These are phyloP conservation scores for Ganoderma multipileum DNA, from an alignment of 1,284 basidiomycete genomes.

Conservation along the genomic window DNA sequence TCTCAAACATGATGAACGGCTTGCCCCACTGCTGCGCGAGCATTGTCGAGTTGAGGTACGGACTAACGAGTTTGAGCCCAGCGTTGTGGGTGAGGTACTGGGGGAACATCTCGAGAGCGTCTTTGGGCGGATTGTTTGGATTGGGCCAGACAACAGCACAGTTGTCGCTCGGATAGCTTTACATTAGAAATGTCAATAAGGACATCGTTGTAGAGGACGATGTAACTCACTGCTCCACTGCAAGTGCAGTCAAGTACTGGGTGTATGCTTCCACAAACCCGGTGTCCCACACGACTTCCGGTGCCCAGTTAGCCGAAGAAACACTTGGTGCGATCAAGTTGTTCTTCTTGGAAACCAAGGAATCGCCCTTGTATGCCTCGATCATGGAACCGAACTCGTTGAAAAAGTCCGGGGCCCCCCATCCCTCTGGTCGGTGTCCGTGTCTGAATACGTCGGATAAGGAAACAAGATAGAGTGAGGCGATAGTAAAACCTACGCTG, in stretches of 20 bases:
- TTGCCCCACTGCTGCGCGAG: constrained; percentile 50
- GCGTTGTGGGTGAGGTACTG: constrained; percentile 63
- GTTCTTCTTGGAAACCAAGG: constrained; percentile 37
- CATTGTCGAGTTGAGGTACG: constrained; percentile 55
- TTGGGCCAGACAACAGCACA: constrained; percentile 37
- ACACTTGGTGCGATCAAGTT: constrained; percentile 31
- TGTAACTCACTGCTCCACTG: constrained; percentile 53
- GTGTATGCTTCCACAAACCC: constrained; percentile 45
- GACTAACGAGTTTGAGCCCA: constrained; percentile 48
- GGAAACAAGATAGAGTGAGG: background rate
- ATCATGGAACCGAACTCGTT: constrained; percentile 54
- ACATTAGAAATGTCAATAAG: background rate
- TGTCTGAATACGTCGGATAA: constrained; percentile 17
- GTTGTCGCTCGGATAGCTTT: constrained; percentile 54
- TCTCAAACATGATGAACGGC: constrained; percentile 72
- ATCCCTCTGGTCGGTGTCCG: constrained; percentile 24
- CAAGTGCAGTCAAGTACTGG: constrained; percentile 46
- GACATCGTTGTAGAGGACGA: background rate
- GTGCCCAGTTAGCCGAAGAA: constrained; percentile 22
- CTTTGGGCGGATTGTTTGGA: constrained; percentile 27
- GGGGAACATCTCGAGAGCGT: constrained; percentile 60
- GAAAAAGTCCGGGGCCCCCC: constrained; percentile 22
- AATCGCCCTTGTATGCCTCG: constrained; percentile 44
- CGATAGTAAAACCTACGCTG: constrained; percentile 15
- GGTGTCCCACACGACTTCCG: constrained; percentile 51